phyloP scores from a whole-genome alignment of 345 rosid genomes.

The Aegle marmelos region DNA sequence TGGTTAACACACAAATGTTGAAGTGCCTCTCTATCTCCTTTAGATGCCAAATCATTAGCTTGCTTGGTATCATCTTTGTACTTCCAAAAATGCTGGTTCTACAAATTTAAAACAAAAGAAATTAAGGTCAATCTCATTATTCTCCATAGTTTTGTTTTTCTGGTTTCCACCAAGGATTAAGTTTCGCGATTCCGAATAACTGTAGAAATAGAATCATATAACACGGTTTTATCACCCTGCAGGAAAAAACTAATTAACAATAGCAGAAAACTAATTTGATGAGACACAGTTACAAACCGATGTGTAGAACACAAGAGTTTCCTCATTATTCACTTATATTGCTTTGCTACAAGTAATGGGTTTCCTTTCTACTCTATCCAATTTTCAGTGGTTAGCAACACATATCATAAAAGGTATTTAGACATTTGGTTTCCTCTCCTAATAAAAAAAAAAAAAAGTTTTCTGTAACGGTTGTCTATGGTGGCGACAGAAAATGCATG shows the following conservation, averaged over 20 bases:
- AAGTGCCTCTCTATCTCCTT: slow-evolving; percentile 54
- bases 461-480: background rate
- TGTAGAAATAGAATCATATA: background rate
- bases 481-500: background rate
- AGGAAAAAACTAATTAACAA: background rate
- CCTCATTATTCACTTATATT: background rate
- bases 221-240: background rate
- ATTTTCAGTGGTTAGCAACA: too few relatives aligned
- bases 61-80: slow-evolving; percentile 57
- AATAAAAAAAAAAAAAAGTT: background rate
- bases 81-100: slow-evolving; percentile 58
- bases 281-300: background rate
- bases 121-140: background rate
- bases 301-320: background rate
- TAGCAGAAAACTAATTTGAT: background rate
- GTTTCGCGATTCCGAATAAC: slow-evolving; percentile 1
- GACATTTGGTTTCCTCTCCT: background rate
- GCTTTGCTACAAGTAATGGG: background rate
- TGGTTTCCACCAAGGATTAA: background rate
- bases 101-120: slow-evolving; percentile 22
- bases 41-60: slow-evolving; percentile 53
- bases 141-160: background rate
- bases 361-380: too few relatives aligned
- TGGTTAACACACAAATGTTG: slow-evolving; percentile 59
- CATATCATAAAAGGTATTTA: background rate